phyloP scores from a whole-genome alignment of 805 yeast species.

The Ogataea nakhonphanomensis region DNA sequence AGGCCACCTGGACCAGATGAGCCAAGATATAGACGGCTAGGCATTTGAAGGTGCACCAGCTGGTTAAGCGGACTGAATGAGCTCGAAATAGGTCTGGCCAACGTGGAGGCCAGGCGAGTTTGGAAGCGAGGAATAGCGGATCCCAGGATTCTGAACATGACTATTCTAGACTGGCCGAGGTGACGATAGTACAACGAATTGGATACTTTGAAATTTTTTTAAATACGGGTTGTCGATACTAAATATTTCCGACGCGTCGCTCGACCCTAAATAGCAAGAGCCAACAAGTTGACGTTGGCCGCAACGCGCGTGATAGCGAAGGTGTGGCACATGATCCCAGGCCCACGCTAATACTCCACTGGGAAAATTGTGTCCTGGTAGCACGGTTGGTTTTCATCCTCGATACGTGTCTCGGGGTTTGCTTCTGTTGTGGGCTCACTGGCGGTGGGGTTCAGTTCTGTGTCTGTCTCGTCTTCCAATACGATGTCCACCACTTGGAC shows the following conservation, averaged over 20 bases:
- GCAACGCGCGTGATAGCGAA: too few relatives aligned
- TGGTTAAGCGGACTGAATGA: not conserved
- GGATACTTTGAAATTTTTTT: slow-evolving; percentile 5
- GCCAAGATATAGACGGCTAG: too few relatives aligned
- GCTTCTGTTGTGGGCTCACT: not conserved
- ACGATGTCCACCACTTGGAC: slow-evolving; percentile 28
- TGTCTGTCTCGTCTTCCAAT: slow-evolving; percentile 16
- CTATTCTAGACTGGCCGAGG: not conserved
- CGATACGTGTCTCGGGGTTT: slow-evolving; percentile 2
- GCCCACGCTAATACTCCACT: slow-evolving; percentile 13
- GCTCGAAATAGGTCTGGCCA: not conserved
- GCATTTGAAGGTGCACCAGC: too few relatives aligned
- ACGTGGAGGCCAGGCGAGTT: slow-evolving; percentile 8
- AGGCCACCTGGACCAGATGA: too few relatives aligned
- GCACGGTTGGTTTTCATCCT: not conserved
- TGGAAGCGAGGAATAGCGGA: slow-evolving; percentile 4
- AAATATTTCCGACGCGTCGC: slow-evolving; percentile 10
- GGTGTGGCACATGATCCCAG: too few relatives aligned
- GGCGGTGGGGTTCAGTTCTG: slow-evolving; percentile 4
- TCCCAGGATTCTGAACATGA: slow-evolving; percentile 7
- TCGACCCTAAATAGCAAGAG: slow-evolving; percentile 1
- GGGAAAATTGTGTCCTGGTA: slow-evolving; percentile 17
- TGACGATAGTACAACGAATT: not conserved
- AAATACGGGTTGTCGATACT: not conserved
- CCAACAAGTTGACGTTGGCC: not conserved